Percentiles rank a stretch among this genome's conserved stretches.
Conservation (phyloP, 495 filamentous ascomycete genomes). For the Trichoderma parareesei region DNA sequence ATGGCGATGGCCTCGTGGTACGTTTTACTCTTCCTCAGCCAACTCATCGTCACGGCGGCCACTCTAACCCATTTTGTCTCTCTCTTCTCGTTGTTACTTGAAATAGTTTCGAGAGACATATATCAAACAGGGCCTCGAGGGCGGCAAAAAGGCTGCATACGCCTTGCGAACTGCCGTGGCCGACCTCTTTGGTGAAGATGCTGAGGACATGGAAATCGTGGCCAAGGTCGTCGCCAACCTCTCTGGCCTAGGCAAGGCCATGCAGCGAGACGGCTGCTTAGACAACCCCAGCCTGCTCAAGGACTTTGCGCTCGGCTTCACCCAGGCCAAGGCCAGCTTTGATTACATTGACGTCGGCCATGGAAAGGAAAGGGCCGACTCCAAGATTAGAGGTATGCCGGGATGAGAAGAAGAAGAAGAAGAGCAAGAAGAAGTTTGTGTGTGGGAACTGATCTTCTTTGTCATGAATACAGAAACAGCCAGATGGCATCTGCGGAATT, state of each 20-base stretch:
- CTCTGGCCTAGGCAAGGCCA: conserved; percentile 49
- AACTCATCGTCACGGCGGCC: too few species aligned
- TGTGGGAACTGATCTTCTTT: conserved; percentile 9
- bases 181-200: conserved; percentile 32
- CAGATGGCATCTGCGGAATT: conserved; percentile 55
- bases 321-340: conserved; percentile 58
- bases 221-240: conserved; percentile 64
- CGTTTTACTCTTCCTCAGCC: conserved; percentile 17
- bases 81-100: background rate
- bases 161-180: conserved; percentile 51
- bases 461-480: conserved; percentile 42
- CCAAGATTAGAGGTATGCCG: conserved; percentile 62
- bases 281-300: conserved; percentile 44
- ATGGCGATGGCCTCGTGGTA: conserved; percentile 69
- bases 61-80: too few species aligned
- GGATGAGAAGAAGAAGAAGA: background rate
- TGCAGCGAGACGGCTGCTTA: conserved; percentile 52
- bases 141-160: conserved; percentile 63
- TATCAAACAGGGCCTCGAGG: conserved; percentile 54
- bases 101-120: conserved; percentile 57
- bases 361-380: conserved; percentile 59
- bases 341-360: conserved; percentile 70
- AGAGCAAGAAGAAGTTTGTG: conserved; percentile 12
- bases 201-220: conserved; percentile 51
- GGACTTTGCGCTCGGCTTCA: conserved; percentile 71